Conservation (phyloP, 257 asterid genomes). For the Nicotiana sylvestris region DNA sequence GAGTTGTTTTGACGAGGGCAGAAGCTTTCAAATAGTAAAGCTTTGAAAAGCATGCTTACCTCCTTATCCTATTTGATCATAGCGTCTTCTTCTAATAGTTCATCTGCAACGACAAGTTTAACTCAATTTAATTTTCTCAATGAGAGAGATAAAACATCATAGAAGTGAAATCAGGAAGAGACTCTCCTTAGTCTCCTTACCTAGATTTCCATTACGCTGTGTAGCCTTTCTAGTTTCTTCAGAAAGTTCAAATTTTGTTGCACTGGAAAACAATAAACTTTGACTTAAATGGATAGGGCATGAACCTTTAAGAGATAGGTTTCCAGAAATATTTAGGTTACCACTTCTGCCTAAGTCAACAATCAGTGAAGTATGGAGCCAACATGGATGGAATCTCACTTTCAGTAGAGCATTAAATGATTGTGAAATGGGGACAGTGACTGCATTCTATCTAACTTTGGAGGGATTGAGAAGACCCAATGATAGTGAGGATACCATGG, state of each 20-base stretch:
- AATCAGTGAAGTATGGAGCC: too few relatives aligned
- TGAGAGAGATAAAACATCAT: neutral
- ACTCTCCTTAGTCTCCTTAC: neutral
- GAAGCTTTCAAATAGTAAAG: neutral
- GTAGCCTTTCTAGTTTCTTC: neutral
- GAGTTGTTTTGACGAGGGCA: neutral
- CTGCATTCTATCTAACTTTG: too few relatives aligned
- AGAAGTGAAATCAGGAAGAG: conserved; percentile 9
- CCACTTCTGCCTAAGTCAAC: too few relatives aligned
- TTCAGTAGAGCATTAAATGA: too few relatives aligned
- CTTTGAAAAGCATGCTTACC: neutral
- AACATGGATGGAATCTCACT: too few relatives aligned
- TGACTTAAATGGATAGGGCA: neutral
- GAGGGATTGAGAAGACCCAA: too few relatives aligned
- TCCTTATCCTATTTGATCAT: neutral
- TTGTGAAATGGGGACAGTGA: too few relatives aligned
- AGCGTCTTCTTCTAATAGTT: neutral
- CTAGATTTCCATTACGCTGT: neutral
- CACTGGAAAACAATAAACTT: neutral
- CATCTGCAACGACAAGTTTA: neutral
- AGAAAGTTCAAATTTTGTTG: neutral
- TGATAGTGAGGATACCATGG: too few relatives aligned
- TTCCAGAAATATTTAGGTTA: too few relatives aligned
- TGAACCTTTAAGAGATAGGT: too few relatives aligned
- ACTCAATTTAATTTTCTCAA: neutral